phyloP scores from a whole-genome alignment of 345 rosid species.

The Viola odorata region DNA sequence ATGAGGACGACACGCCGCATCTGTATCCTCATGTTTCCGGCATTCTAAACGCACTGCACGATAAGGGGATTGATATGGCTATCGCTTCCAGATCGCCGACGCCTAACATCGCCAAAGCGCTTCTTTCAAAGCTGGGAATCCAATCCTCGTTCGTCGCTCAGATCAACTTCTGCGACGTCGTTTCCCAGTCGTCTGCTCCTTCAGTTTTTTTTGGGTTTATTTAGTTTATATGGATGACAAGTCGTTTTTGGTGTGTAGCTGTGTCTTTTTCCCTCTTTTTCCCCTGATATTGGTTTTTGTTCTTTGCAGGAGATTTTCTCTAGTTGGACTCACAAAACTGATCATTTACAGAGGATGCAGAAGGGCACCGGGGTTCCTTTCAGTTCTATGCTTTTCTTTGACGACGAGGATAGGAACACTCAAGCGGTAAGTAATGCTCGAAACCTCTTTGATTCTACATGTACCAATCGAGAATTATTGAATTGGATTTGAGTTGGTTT shows the following conservation, averaged over 20 bases:
- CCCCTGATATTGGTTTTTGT: no score
- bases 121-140: constrained; percentile 53
- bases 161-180: constrained; percentile 25
- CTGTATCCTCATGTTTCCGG: constrained; percentile 21
- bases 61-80: constrained; percentile 66
- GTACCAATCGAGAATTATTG: neutral
- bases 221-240: no score
- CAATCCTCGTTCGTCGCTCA: constrained; percentile 54
- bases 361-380: constrained; percentile 32
- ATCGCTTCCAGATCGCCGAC: constrained; percentile 82
- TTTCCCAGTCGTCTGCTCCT: neutral
- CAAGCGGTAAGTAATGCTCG: constrained; percentile 19
- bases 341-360: constrained; percentile 42
- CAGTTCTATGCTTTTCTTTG: constrained; percentile 46
- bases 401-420: constrained; percentile 44
- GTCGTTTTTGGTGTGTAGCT: no score
- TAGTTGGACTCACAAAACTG: constrained; percentile 46
- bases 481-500: no score
- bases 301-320: constrained; percentile 40
- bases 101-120: constrained; percentile 58
- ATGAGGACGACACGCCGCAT: no score
- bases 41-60: constrained; percentile 53
- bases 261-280: no score
- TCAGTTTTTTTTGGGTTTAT: no score
- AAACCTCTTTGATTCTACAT: neutral